Evolutionary conservation across 495 filamentous ascomycete genomes (phyloP), one percentile per base, ranked within the genome.

Genomic region (Aspergillus sclerotiicarbonarius): DNA sequence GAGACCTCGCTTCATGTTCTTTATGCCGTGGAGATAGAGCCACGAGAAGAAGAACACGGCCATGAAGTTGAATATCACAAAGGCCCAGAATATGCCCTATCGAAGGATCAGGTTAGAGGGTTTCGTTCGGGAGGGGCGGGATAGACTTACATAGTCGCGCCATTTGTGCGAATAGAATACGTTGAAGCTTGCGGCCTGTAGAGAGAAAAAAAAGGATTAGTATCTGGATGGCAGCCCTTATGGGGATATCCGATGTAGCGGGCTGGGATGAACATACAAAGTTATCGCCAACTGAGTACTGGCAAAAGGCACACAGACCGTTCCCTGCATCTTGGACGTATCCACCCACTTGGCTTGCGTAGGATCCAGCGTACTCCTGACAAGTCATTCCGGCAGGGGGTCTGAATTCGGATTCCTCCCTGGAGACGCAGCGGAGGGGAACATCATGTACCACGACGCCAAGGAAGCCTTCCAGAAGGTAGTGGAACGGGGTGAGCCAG

Each of bases 401-500:
- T 8, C 68, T 59, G 64, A 89, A 87, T 15, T 71, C 64, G 3
- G 84, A 78, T 51, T 87, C 80, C 65, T 90, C 87, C 4, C 73
- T 64, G 29, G 71, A 58, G 10, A 78, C 63, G 56, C 87, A 90
- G 4, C 53, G 41, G n/a, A 90, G 73, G 0, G 79, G 77, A 0
- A 83, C 67, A 12, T 78, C 71, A 53, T 87, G 85, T 2, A 78
- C 74, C 1, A 81, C 74, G 15, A 82, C 76, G 4, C 73, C 77
- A 6, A 89, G 56, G 30, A 87, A 73, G 0, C 75, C 82, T 49
- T 82, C 80, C 2, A 89, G 57, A n/a, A 88, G 72, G 60, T 87
- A 88, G 35, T 80, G 77, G 67, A 88, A 87, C 0, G 86, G 86
- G 1, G 80, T 82, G 43, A 86, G 76, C 67, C 78, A 83, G 66